Evolutionary conservation across 805 yeast species (phyloP).

Genomic region (Ogataea pignaliae): DNA sequence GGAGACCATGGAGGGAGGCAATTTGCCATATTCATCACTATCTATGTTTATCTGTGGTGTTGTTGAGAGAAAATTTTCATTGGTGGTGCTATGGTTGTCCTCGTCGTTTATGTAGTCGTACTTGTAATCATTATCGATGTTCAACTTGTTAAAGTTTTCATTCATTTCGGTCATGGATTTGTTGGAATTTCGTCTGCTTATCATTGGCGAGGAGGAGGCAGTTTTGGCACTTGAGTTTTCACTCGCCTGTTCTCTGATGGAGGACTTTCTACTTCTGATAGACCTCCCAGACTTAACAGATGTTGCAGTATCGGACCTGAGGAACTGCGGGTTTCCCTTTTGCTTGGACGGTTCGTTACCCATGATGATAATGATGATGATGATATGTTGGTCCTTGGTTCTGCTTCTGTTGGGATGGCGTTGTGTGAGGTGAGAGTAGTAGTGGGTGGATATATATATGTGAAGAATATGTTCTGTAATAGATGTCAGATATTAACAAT

Average conservation of each 20-base stretch:
- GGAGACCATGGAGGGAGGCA: constrained; percentile 32
- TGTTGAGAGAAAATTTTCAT: constrained; percentile 1
- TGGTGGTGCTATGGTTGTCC: constrained; percentile 1
- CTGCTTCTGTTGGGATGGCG: too few relatives aligned
- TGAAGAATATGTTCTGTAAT: too few relatives aligned
- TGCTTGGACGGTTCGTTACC: constrained; percentile 33
- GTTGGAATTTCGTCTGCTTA: constrained; percentile 25
- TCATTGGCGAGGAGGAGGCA: constrained; percentile 24
- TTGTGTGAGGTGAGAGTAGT: too few relatives aligned
- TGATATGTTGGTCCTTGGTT: too few relatives aligned
- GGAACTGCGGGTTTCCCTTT: constrained; percentile 22
- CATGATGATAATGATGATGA: constrained; percentile 13
- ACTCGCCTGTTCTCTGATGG: constrained; percentile 11
- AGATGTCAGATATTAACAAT: too few relatives aligned
- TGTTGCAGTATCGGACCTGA: constrained; percentile 29
- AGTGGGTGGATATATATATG: too few relatives aligned
- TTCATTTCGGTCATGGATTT: constrained; percentile 17
- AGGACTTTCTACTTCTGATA: constrained; percentile 25
- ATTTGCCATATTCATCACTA: constrained; percentile 12
- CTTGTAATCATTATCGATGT: constrained; percentile 14
- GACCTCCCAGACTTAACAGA: constrained; percentile 28
- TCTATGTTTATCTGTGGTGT: constrained; percentile 12
- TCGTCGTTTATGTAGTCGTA: constrained; percentile 22
- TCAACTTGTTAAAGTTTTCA: constrained; percentile 14
- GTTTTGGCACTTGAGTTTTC: constrained; percentile 18